These are phyloP conservation scores for Aciculoconidium aculeatum DNA, from an alignment of 805 yeast species.

Conservation along the genomic window DNA sequence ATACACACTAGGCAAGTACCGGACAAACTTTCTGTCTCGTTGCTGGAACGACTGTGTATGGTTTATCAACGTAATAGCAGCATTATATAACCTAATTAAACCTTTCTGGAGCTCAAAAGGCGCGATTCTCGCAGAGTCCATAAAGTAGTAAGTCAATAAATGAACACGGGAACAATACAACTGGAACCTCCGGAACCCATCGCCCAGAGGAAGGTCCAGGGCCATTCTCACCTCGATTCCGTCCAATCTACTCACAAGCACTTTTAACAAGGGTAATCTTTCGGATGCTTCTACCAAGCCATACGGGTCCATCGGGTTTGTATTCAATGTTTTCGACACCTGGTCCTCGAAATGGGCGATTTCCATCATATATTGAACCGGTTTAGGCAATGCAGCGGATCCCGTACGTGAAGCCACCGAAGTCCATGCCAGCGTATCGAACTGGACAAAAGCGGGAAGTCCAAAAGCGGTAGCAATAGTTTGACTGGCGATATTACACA, in stretches of 20 bases:
- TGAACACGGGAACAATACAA: slow-evolving; percentile 75
- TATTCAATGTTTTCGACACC: slow-evolving; percentile 68
- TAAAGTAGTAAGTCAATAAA: slow-evolving; percentile 71
- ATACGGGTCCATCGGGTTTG: slow-evolving; percentile 59
- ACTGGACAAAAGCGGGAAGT: slow-evolving; percentile 85
- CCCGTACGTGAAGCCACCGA: slow-evolving; percentile 24
- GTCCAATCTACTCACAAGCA: slow-evolving; percentile 66
- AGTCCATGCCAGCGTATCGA: slow-evolving; percentile 62
- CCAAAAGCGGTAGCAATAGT: slow-evolving; percentile 90
- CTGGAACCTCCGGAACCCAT: slow-evolving; percentile 65
- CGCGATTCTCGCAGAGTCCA: slow-evolving; percentile 52
- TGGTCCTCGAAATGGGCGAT: slow-evolving; percentile 85
- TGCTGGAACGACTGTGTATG: slow-evolving; percentile 62
- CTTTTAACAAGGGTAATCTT: slow-evolving; percentile 65
- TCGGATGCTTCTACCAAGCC: slow-evolving; percentile 66
- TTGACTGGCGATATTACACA: slow-evolving; percentile 87
- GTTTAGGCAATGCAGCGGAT: slow-evolving; percentile 45
- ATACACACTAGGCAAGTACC: slow-evolving; percentile 78
- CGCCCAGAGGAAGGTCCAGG: slow-evolving; percentile 38
- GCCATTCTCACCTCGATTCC: slow-evolving; percentile 59
- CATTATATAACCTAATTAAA: slow-evolving; percentile 69
- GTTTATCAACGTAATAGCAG: slow-evolving; percentile 63
- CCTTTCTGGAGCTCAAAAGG: slow-evolving; percentile 65
- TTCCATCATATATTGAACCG: slow-evolving; percentile 72
- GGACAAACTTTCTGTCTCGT: slow-evolving; percentile 56